Base-by-base conservation (phyloP, 2,329 filamentous ascomycete genomes). In the Fusarium pseudonygamai region DNA sequence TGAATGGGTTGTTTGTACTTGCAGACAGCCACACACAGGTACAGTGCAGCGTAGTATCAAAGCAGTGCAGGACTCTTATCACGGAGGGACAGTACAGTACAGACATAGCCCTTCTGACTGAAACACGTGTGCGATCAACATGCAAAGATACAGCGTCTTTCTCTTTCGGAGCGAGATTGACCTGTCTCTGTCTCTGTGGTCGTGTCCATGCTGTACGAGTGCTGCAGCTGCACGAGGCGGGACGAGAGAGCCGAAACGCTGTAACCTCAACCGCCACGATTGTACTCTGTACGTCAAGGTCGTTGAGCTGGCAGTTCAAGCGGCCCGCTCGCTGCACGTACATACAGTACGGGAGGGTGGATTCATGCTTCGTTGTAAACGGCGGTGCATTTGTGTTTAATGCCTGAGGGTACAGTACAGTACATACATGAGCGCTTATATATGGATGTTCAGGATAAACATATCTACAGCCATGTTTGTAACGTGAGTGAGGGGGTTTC, bases 111-210 rank as follows among this genome's bases (percentile, higher is more conserved):
- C 55, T 55, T 49, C 30, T 64, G 61, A 40, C 50, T 47, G 67
- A 68, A 71, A 68, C 71, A 56, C 46, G 42, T 66, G 67, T 64
- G 52, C 59, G 42, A 71, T 71, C 36, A 52, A 66, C 59, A 67
- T 71, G 69, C 69, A 59, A 59, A 71, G 69, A 67, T 71, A 32
- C 55, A 66, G 56, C 46, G 50, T 40, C 50, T 58, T 36, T 34
- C 32, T 34, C 32, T 15, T 45, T 30, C 50, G 40, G 60, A 65
- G 53, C 68, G 69, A 69, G 59, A 69, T 52, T 59, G 52, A 64
- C 61, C 32, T 34, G 32, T 36, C 47, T 36, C 28, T 61, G 45
- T 50, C 28, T 46, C 18, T 52, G 28, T 42, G 46, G 32, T 37
- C 55, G 43, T 60, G 22, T 40, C 36, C 34, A 36, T 36, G 34